These are phyloP conservation scores for Rhododendron ferrugineum DNA, from an alignment of 148 eudicot genomes.

Conservation along the genomic window DNA sequence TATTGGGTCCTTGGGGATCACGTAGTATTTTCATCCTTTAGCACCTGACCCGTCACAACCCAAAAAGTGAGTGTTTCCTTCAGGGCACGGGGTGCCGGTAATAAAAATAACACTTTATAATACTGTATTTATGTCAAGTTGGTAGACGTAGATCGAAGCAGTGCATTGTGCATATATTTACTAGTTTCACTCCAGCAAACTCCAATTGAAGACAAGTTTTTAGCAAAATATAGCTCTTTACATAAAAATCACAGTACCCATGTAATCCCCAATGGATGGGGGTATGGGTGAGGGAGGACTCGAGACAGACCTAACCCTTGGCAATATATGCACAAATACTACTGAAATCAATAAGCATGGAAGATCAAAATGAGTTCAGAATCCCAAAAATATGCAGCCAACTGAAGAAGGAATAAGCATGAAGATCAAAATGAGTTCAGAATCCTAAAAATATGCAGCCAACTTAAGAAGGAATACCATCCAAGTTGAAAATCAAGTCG, in stretches of 20 bases:
- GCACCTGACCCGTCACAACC: not conserved
- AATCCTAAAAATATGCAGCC: not conserved
- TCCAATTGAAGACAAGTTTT: not conserved
- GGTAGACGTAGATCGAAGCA: not conserved
- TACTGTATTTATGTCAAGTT: not conserved
- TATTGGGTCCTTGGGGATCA: not conserved
- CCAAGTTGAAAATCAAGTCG: conserved; percentile 81
- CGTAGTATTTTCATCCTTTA: not conserved
- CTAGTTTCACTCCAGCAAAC: not conserved
- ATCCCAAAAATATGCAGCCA: not conserved
- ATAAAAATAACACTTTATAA: not conserved
- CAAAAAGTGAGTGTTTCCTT: not conserved
- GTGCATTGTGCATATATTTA: not conserved
- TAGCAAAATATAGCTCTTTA: not conserved
- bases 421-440: not conserved
- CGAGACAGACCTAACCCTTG: not conserved
- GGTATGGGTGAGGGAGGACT: not conserved
- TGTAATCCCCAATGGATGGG: not conserved
- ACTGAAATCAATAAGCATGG: not conserved
- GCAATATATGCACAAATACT: not conserved
- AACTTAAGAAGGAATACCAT: conserved; percentile 40
- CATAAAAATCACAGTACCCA: not conserved
- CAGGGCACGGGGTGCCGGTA: not conserved
- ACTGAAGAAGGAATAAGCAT: conserved; percentile 14
- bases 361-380: not conserved